Conservation (phyloP, 192 early-diverging fungal genomes). For the Cetraspora pellucida region DNA sequence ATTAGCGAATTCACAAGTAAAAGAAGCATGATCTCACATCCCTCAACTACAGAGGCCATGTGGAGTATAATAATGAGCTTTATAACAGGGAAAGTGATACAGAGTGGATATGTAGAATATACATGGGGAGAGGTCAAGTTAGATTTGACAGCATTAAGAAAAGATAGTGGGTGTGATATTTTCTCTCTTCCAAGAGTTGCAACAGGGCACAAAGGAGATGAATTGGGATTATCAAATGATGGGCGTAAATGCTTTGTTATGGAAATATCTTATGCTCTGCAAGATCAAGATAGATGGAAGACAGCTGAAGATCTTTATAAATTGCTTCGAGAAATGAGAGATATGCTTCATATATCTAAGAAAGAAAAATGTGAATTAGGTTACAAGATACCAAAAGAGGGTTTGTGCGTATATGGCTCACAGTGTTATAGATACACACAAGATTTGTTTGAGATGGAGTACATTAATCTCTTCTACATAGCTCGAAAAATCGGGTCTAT, state of each 20-base stretch:
- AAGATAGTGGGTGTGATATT: background rate
- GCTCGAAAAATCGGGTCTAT: slow-evolving; percentile 4
- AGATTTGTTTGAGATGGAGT: slow-evolving; percentile 6
- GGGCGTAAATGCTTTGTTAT: slow-evolving; percentile 8
- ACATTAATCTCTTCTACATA: slow-evolving; percentile 15
- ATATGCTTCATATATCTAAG: slow-evolving; percentile 7
- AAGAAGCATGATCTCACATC: slow-evolving; percentile 16
- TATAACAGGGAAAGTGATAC: background rate
- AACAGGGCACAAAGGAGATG: slow-evolving; percentile 12
- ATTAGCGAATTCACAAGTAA: slow-evolving; percentile 6
- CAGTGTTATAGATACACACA: slow-evolving; percentile 5
- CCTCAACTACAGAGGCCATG: background rate
- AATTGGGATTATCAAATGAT: slow-evolving; percentile 12
- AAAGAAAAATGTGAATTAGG: slow-evolving; percentile 2
- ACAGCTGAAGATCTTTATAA: slow-evolving; percentile 25
- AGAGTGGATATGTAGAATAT: background rate
- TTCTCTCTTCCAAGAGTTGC: background rate
- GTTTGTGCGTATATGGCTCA: slow-evolving; percentile 13
- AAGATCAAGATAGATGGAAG: slow-evolving; percentile 16
- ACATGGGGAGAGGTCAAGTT: slow-evolving; percentile 23
- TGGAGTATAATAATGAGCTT: slow-evolving; percentile 20
- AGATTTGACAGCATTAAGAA: slow-evolving; percentile 2
- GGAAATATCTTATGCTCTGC: background rate
- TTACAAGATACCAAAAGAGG: slow-evolving; percentile 15
- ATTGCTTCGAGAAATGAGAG: slow-evolving; percentile 17